Evolutionary conservation across 306 rosid genomes (phyloP).

Genomic region (Vicia villosa): DNA sequence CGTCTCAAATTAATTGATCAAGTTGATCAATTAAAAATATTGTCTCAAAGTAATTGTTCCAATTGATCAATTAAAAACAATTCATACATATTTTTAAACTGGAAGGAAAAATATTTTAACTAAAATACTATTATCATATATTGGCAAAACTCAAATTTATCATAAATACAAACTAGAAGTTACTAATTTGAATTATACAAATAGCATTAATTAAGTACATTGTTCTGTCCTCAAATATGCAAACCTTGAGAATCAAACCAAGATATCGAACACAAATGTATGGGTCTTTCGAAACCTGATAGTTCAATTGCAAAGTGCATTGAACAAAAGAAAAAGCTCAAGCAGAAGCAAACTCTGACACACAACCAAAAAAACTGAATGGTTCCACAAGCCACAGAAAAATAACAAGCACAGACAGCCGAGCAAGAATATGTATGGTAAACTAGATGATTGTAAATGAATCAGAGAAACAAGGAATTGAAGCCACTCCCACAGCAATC

Average conservation of each 20-base stretch:
- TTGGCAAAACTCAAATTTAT: no score
- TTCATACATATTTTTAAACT: no score
- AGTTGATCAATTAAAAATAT: no score
- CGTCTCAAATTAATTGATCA: no score
- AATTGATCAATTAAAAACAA: no score
- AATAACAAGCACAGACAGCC: constrained; percentile 38
- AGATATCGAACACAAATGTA: background rate
- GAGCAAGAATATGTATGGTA: constrained; percentile 20
- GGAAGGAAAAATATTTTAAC: no score
- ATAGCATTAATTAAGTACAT: background rate
- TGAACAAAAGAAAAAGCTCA: constrained; percentile 35
- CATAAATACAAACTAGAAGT: no score
- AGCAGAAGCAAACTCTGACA: constrained; percentile 39
- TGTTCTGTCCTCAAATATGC: constrained; percentile 34
- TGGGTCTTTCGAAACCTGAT: background rate
- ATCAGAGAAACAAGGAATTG: constrained; percentile 44
- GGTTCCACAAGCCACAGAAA: constrained; percentile 41
- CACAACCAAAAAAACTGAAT: constrained; percentile 25
- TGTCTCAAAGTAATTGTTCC: no score
- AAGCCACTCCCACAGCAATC: constrained; percentile 46
- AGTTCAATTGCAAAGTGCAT: constrained; percentile 17
- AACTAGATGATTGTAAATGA: constrained; percentile 44
- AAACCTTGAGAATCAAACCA: constrained; percentile 23
- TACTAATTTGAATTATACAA: no score
- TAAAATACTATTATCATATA: no score